A percentile compares a stretch with the other conserved stretches of the same genome.
Evolutionary conservation across 1,284 basidiomycete genomes (phyloP).

Genomic region (Puccinia novopanici): DNA sequence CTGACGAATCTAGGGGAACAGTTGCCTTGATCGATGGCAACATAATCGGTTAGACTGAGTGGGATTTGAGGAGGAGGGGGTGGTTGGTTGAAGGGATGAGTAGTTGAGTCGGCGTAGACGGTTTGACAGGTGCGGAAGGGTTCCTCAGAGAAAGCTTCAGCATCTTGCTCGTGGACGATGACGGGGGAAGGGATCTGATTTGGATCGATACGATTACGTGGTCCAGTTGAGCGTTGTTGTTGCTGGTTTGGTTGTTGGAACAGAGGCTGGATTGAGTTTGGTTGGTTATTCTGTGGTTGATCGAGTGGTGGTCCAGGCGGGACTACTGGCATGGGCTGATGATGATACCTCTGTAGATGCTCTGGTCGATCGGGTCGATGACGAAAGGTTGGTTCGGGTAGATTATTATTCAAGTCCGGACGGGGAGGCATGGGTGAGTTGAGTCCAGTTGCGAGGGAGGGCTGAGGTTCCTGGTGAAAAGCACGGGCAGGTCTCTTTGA

Average conservation of each 20-base stretch:
- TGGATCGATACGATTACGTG: slow-evolving; percentile 82
- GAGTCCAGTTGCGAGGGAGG: slow-evolving; percentile 15
- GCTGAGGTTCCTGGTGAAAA: slow-evolving; percentile 55
- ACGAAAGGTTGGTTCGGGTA: slow-evolving; percentile 8
- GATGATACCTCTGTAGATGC: slow-evolving; percentile 36
- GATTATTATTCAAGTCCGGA: slow-evolving; percentile 1
- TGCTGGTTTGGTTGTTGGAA: slow-evolving; percentile 60
- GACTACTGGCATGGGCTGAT: slow-evolving; percentile 44
- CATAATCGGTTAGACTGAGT: slow-evolving; percentile 80
- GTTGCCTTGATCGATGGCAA: slow-evolving; percentile 87
- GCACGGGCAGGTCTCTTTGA: slow-evolving; percentile 58
- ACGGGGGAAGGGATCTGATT: slow-evolving; percentile 89
- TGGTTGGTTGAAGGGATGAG: slow-evolving; percentile 37
- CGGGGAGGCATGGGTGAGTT: slow-evolving; percentile 49
- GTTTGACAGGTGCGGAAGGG: slow-evolving; percentile 74
- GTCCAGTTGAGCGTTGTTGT: slow-evolving; percentile 63
- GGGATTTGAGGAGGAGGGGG: slow-evolving; percentile 67
- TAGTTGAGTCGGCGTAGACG: slow-evolving; percentile 62
- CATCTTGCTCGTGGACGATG: slow-evolving; percentile 78
- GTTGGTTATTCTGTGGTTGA: neutral
- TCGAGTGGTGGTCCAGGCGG: slow-evolving; percentile 45
- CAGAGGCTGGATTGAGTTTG: slow-evolving; percentile 52
- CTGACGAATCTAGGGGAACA: slow-evolving; percentile 71
- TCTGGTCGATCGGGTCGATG: slow-evolving; percentile 37
- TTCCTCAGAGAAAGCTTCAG: slow-evolving; percentile 77